Evolutionary conservation across 2,329 filamentous ascomycete species (phyloP).

Genomic region (Aureobasidium zeae): DNA sequence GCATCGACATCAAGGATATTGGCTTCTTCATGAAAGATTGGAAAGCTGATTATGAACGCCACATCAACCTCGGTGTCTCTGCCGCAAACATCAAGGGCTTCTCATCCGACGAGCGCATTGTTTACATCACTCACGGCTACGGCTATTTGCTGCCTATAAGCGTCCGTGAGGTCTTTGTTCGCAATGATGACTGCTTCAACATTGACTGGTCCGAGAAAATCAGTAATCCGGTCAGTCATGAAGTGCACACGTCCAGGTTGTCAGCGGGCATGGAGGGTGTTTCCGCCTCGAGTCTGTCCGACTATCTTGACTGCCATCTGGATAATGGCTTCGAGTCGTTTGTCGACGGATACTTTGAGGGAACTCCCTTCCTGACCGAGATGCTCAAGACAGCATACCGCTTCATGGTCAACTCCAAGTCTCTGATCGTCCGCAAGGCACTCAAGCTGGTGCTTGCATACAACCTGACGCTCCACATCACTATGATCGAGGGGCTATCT

Average conservation of each 20-base stretch:
- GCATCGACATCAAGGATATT: conserved; percentile 98
- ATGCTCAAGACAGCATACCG: conserved; percentile 93
- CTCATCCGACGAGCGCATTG: conserved; percentile 49
- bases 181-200: conserved; percentile 84
- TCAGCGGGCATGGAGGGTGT: conserved; percentile 86
- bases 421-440: conserved; percentile 86
- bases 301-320: conserved; percentile 92
- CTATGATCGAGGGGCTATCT: conserved; percentile 82
- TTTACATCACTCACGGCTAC: conserved; percentile 96
- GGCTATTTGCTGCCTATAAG: conserved; percentile 87
- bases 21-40: conserved; percentile 99
- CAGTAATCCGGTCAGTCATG: conserved; percentile 68
- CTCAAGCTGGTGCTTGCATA: conserved; percentile 92
- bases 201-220: conserved; percentile 87
- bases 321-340: conserved; percentile 87
- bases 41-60: conserved; percentile 93
- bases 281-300: conserved; percentile 67
- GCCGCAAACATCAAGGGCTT: conserved; percentile 92
- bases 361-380: conserved; percentile 88
- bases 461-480: conserved; percentile 89
- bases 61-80: conserved; percentile 76
- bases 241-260: conserved; percentile 77
- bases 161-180: conserved; percentile 86
- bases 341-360: conserved; percentile 92
- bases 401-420: conserved; percentile 80